Evolutionary conservation across 1,284 basidiomycete species (phyloP).

Genomic region (Apiotrichum mycotoxinovorans): DNA sequence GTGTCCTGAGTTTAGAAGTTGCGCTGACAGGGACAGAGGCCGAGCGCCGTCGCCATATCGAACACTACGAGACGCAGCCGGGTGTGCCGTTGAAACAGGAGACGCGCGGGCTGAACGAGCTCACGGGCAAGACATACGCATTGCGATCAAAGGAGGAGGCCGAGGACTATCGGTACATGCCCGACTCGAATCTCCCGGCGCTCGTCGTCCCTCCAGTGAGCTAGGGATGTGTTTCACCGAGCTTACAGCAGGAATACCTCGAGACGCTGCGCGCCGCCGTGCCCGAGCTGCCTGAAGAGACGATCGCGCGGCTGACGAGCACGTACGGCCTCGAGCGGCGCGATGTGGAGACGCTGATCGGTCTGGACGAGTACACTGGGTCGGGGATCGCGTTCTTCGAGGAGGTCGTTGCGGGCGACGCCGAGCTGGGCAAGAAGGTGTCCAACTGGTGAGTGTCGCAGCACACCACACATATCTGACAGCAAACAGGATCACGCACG

Average conservation of each 20-base stretch:
- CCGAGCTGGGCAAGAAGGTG: constrained; percentile 57
- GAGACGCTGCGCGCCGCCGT: constrained; percentile 57
- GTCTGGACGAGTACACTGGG: constrained; percentile 58
- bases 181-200: constrained; percentile 86
- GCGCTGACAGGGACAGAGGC: constrained; percentile 58
- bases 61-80: constrained; percentile 32
- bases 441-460: constrained; percentile 70
- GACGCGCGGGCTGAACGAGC: constrained; percentile 86
- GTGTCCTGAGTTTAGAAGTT: constrained; percentile 29
- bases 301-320: constrained; percentile 58
- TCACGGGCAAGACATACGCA: constrained; percentile 72
- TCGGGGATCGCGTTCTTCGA: constrained; percentile 72
- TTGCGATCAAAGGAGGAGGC: constrained; percentile 89
- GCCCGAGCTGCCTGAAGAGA: constrained; percentile 74
- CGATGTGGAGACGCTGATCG: constrained; percentile 70
- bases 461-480: not conserved
- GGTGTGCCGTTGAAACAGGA: constrained; percentile 60
- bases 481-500: constrained; percentile 80
- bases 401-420: constrained; percentile 49
- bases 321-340: constrained; percentile 60
- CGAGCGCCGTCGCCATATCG: constrained; percentile 43
- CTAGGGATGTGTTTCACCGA: accelerated
- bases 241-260: constrained; percentile 58
- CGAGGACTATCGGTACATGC: constrained; percentile 97
- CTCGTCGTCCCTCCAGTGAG: constrained; percentile 58